A percentile compares a stretch with the other conserved stretches of the same genome.
Conservation (phyloP, 495 filamentous ascomycete genomes). For the Aspergillus mulundensis region DNA sequence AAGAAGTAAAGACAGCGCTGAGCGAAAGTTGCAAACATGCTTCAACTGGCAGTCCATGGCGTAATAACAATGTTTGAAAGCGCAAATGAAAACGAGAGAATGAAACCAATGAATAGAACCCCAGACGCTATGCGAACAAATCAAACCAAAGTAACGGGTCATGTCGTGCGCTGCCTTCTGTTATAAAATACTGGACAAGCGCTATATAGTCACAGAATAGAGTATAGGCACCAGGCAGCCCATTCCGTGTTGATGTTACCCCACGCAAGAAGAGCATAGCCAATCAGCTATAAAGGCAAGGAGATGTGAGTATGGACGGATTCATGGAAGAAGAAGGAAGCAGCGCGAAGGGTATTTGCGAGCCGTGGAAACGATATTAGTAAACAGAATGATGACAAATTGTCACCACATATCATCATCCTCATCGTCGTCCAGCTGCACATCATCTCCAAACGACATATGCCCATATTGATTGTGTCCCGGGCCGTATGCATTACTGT, state of each 20-base stretch:
- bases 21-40: conserved; percentile 5
- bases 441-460: conserved; percentile 48
- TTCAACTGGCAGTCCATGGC: conserved; percentile 9
- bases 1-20: neutral
- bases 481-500: conserved; percentile 40
- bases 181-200: conserved; percentile 8
- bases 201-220: conserved; percentile 20
- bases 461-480: conserved; percentile 48
- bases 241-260: conserved; percentile 11
- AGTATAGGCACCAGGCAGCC: conserved; percentile 11
- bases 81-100: conserved; percentile 3
- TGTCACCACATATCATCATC: conserved; percentile 56
- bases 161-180: conserved; percentile 11
- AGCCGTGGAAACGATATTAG: conserved; percentile 28
- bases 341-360: conserved; percentile 41
- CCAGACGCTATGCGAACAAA: conserved; percentile 45
- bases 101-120: conserved; percentile 25
- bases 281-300: conserved; percentile 4
- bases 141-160: conserved; percentile 29
- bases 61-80: conserved; percentile 15
- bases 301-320: conserved; percentile 11
- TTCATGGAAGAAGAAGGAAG: conserved; percentile 16
- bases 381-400: conserved; percentile 21
- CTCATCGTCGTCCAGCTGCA: conserved; percentile 45
- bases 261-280: conserved; percentile 16